Conservation (phyloP, 2,329 filamentous ascomycete genomes). For the Colletotrichum sp. region DNA sequence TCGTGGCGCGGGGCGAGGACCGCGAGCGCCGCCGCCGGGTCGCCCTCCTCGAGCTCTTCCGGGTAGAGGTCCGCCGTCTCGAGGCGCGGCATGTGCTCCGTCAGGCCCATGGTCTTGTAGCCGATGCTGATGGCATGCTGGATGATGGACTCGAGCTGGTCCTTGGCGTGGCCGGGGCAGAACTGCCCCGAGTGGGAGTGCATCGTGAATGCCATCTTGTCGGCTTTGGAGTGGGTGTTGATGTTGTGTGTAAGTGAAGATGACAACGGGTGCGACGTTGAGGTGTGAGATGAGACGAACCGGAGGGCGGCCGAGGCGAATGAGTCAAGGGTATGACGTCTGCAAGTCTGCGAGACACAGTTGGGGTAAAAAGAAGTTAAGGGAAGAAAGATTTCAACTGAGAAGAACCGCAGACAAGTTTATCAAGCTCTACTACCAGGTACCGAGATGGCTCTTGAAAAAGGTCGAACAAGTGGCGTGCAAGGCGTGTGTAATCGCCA, state of each 20-base stretch:
- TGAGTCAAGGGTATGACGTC: neutral
- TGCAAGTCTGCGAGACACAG: neutral
- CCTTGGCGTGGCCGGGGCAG: constrained; percentile 86
- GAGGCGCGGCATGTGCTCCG: constrained; percentile 92
- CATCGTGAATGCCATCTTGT: constrained; percentile 89
- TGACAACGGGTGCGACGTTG: neutral
- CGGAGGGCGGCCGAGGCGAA: neutral
- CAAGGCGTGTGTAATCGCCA: neutral
- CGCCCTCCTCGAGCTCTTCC: constrained; percentile 71
- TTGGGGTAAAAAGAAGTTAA: neutral
- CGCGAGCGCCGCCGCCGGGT: constrained; percentile 53
- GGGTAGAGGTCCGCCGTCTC: constrained; percentile 82
- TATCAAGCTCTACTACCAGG: neutral
- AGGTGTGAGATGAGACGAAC: constrained; percentile 17
- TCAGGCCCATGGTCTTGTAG: constrained; percentile 85
- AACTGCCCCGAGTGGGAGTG: constrained; percentile 99
- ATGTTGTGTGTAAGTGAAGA: neutral
- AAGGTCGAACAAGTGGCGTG: neutral
- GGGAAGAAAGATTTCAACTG: neutral
- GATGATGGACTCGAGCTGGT: constrained; percentile 84
- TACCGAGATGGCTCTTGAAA: neutral
- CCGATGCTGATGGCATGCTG: constrained; percentile 77
- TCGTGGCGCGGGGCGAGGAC: constrained; percentile 62
- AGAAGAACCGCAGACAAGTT: neutral
- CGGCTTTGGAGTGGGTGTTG: neutral